phyloP scores from a whole-genome alignment of 2,329 filamentous ascomycete genomes.

The Clarireedia monteithiana region DNA sequence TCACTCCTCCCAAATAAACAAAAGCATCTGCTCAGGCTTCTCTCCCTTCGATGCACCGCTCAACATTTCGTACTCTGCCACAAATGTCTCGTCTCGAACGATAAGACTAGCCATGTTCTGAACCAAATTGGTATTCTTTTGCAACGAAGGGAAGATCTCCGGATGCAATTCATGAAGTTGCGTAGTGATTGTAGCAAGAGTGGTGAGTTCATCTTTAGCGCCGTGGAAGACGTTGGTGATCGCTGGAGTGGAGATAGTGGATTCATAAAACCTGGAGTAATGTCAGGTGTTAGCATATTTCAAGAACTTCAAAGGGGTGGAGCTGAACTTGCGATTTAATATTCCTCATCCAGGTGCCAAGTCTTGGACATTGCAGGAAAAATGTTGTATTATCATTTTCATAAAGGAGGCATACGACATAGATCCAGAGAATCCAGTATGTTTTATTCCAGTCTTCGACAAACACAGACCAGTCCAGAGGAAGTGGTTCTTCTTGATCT shows the following conservation, averaged over 20 bases:
- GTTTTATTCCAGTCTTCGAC: conserved; percentile 22
- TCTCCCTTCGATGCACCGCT: background rate
- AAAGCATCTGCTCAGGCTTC: conserved; percentile 1
- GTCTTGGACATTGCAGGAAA: background rate
- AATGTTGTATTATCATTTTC: background rate
- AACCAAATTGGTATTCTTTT: background rate
- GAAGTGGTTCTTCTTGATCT: conserved; percentile 23
- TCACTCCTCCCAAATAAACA: conserved; percentile 3
- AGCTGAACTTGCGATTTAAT: background rate
- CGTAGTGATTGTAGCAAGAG: background rate
- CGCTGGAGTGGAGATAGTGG: background rate
- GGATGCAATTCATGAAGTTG: background rate
- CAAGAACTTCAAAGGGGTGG: background rate
- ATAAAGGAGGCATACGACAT: conserved; percentile 10
- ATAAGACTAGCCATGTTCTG: conserved; percentile 19
- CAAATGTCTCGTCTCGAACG: conserved; percentile 14
- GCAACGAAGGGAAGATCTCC: background rate
- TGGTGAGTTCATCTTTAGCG: background rate
- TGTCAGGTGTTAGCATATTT: background rate
- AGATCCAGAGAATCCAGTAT: conserved; percentile 24
- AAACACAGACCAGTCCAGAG: conserved; percentile 18
- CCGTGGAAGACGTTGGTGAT: conserved; percentile 2
- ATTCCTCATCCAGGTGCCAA: background rate
- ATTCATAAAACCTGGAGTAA: background rate
- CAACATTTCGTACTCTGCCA: conserved; percentile 7